These are phyloP conservation scores for Madurella fahalii DNA, from an alignment of 2,329 filamentous ascomycete species.

Conservation along the genomic window DNA sequence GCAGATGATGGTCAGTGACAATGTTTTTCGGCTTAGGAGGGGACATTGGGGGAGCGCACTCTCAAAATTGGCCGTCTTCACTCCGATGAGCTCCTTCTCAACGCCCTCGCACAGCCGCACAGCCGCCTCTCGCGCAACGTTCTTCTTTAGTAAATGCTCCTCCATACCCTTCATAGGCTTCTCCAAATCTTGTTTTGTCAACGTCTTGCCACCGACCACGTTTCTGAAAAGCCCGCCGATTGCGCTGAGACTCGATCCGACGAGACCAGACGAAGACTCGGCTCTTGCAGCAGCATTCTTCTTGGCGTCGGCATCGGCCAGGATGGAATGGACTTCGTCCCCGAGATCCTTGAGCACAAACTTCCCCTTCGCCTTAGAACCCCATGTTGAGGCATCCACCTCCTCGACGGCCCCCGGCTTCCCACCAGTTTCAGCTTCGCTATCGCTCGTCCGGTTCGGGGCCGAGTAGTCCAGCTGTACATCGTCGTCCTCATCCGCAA, in stretches of 20 bases:
- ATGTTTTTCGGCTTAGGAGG: constrained; percentile 25
- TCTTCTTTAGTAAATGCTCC: constrained; percentile 90
- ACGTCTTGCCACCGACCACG: constrained; percentile 86
- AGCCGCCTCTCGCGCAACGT: constrained; percentile 91
- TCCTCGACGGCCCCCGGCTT: constrained; percentile 63
- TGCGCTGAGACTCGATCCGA: constrained; percentile 75
- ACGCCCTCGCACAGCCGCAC: constrained; percentile 88
- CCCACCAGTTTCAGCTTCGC: constrained; percentile 46
- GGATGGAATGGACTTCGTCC: constrained; percentile 86
- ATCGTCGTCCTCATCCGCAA: constrained; percentile 77
- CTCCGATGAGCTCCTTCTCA: constrained; percentile 80
- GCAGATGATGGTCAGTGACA: constrained; percentile 16
- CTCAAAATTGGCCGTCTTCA: constrained; percentile 90
- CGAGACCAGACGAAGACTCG: constrained; percentile 59
- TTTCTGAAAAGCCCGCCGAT: constrained; percentile 90
- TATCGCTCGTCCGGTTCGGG: constrained; percentile 48
- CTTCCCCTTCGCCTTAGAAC: constrained; percentile 82
- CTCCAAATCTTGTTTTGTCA: constrained; percentile 83
- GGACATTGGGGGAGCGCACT: constrained; percentile 37
- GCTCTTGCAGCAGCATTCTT: constrained; percentile 41
- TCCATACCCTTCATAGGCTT: constrained; percentile 96
- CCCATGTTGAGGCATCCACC: constrained; percentile 78
- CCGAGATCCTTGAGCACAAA: constrained; percentile 92
- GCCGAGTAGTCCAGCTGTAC: constrained; percentile 87
- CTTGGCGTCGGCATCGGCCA: constrained; percentile 72